These are phyloP conservation scores for Botryosphaeria dothidea DNA, from an alignment of 2,329 filamentous ascomycete genomes.

Conservation along the genomic window DNA sequence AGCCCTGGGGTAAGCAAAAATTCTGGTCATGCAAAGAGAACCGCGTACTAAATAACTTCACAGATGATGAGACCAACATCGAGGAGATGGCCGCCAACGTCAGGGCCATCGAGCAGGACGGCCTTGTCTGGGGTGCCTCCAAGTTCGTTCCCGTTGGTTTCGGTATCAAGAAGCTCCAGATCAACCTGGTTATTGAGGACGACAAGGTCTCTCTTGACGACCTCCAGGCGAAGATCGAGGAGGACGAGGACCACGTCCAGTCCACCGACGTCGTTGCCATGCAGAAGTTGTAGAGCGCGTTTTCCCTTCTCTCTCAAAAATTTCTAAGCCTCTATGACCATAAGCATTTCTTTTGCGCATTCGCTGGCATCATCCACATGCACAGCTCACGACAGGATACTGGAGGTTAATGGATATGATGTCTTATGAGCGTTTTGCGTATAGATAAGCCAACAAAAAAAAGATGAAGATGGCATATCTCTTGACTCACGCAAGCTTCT, in stretches of 20 bases:
- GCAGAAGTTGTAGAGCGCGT: slow-evolving; percentile 41
- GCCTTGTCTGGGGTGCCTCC: slow-evolving; percentile 92
- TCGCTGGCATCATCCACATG: slow-evolving; percentile 16
- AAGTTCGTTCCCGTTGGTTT: slow-evolving; percentile 89
- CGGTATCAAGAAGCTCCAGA: slow-evolving; percentile 99
- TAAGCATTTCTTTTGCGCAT: slow-evolving; percentile 16
- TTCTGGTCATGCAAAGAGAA: neutral
- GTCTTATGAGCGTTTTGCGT: slow-evolving; percentile 17
- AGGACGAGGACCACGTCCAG: slow-evolving; percentile 93
- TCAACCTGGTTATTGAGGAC: slow-evolving; percentile 96
- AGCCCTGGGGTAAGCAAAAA: slow-evolving; percentile 87
- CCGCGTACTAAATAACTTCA: slow-evolving; percentile 26
- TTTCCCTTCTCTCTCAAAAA: slow-evolving; percentile 5
- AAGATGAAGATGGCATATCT: slow-evolving; percentile 15
- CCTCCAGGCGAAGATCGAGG: slow-evolving; percentile 82
- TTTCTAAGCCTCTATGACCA: slow-evolving; percentile 19
- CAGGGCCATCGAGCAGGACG: slow-evolving; percentile 83
- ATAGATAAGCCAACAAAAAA: slow-evolving; percentile 18
- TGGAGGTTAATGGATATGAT: slow-evolving; percentile 17
- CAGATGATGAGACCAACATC: slow-evolving; percentile 94
- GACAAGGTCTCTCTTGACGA: slow-evolving; percentile 90
- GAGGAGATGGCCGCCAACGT: slow-evolving; percentile 76
- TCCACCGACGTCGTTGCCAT: slow-evolving; percentile 75
- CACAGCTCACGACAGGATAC: slow-evolving; percentile 10
- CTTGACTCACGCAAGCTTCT: neutral